Base-by-base conservation (phyloP, 352 stramenopile genomes). In the Blastocystis sp. region DNA sequence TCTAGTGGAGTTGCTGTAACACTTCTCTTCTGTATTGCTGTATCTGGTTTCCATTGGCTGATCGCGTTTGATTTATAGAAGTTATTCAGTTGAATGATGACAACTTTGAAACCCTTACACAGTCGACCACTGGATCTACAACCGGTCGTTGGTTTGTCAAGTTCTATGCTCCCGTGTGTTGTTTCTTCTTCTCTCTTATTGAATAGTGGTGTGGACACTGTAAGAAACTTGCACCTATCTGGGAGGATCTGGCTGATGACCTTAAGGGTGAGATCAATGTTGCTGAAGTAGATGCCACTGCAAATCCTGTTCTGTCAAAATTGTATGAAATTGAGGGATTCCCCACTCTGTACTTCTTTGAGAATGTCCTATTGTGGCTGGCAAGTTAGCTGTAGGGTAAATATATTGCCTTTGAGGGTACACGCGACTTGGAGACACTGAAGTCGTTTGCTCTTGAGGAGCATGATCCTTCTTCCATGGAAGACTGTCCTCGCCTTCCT, bases 71-170 rank as follows among this genome's bases (percentile, higher is more conserved):
- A 83, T 37, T 65, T 46, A 19, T n/a, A 87, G 77, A 87, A 24
- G 39, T 87, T 6, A 65, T 77, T 5, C 32, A 66, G 37, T 32
- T 87, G 42, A 87, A 74, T 42, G 77, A 87, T 56, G 52, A 46
- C 49, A 87, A 75, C 39, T 87, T 87, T 42, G 77, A 87, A 58
- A 29, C 24, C 11, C 37, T 39, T 24, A 87, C 77, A 52, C 77
- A 87, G 19, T 63, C 63, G 59, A 78, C 51, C 7, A 87, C 52
- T 52, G 77, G 77, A 39, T 77, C 56, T 24, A 87, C 77, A 7
- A 87, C 77, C 11, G 77, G 77, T 27, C 59, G 37, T n/a, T 87
- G 77, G 77, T 87, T 87, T 63, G 29, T 87, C 54, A 87, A 66
- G 49, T 87, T 87, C 56, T 87, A 65, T 24, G 77, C 77, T 77